Evolutionary conservation across 441 rosid genomes (phyloP), one percentile per base, ranked within the genome.

Genomic region (Populus tomentosa): DNA sequence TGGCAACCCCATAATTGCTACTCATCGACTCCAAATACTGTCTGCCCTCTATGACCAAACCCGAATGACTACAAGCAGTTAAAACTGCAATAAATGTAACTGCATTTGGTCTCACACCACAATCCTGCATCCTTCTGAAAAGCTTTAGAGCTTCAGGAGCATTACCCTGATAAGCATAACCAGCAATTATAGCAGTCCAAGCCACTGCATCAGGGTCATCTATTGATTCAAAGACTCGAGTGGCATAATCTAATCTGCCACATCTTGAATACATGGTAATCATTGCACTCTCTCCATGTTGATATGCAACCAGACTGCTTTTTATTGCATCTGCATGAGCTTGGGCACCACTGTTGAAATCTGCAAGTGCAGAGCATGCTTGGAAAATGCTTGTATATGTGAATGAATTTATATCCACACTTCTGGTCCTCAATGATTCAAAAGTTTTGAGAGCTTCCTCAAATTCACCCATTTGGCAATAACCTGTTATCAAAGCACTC

Each of bases 31-130:
- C 76, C 68, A 90, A 87, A 73, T 82, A 87, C 32, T 83, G 84
- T 71, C 81, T 81, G 73, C 97, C 98, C 82, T 87, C 86, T 38
- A 79, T 86, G 11, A 86, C 83, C 78, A 94, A 67, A 53, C 96
- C 97, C 7, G 91, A 87, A 86, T 94, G 96, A 82, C 98, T 91
- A 70, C 96, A 94, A 4, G 94, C 92, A 46, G 90, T 89, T 83
- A 94, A 79, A 79, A 88, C 83, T 80, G 90, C 87, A 73, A 89
- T 90, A 80, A 94, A 94, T 50, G 93, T 91, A n/a, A 93, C 72
- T 78, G 82, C 78, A 63, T 94, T 94, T 2, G 98, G 95, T 69
- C 72, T 87, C 36, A 86, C 75, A 4, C 90, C 90, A 33, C 69
- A 78, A 68, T 69, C 82, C 61, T 88, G 80, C 95, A 89, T 94